Conservation (phyloP, 106 monocot genomes). For the Dendrobium huoshanense region DNA sequence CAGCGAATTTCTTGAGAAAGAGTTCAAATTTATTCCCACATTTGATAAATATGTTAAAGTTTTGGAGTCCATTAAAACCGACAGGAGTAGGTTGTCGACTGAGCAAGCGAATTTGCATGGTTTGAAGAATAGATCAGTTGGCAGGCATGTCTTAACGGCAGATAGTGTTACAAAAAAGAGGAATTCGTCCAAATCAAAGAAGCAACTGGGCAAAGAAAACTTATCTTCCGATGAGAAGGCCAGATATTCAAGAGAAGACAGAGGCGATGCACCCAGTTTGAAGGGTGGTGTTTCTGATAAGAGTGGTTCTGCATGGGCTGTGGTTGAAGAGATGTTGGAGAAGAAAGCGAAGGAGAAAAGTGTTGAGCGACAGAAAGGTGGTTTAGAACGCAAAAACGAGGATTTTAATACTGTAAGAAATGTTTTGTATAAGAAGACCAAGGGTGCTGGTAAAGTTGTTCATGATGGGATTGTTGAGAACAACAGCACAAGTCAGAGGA, state of each 20-base stretch:
- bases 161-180: background rate
- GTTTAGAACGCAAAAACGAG: background rate
- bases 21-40: conserved; percentile 61
- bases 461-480: conserved; percentile 6
- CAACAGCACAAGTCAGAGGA: background rate
- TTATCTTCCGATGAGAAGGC: background rate
- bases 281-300: conserved; percentile 7
- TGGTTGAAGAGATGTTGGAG: conserved; percentile 38
- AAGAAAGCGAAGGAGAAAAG: conserved; percentile 11
- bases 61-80: conserved; percentile 63
- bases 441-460: background rate
- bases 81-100: conserved; percentile 25
- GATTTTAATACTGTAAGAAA: conserved; percentile 5
- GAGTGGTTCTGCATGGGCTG: conserved; percentile 20
- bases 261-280: background rate
- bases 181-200: conserved; percentile 11
- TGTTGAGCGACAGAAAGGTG: conserved; percentile 1
- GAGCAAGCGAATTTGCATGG: conserved; percentile 11
- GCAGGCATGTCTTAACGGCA: background rate
- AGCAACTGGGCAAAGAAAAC: conserved; percentile 9
- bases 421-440: conserved; percentile 1
- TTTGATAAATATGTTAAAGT: conserved; percentile 85
- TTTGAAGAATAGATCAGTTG: conserved; percentile 19
- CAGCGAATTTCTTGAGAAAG: conserved; percentile 46
- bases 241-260: background rate